Percentiles rank a stretch among this genome's conserved stretches.
Evolutionary conservation across 495 filamentous ascomycete genomes (phyloP).

Genomic region (Podospora sp.): DNA sequence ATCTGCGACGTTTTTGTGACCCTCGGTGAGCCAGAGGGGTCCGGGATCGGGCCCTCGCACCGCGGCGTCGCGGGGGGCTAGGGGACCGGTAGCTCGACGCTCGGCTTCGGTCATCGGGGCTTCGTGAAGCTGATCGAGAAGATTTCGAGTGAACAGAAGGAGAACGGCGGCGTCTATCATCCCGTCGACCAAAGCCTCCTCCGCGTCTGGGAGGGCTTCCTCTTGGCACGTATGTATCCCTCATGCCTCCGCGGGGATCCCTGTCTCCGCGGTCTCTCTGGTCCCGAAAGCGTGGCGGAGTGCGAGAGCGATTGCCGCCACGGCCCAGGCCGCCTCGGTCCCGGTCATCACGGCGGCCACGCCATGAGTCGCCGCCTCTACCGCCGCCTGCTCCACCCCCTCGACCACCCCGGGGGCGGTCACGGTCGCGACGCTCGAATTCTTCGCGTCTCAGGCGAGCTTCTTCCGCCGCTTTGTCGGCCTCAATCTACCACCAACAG

Average conservation of each 20-base stretch:
- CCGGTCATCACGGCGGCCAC: conserved; percentile 50
- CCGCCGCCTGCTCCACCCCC: conserved; percentile 51
- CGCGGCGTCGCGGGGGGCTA: conserved; percentile 39
- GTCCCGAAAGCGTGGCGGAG: conserved; percentile 58
- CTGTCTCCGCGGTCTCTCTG: conserved; percentile 28
- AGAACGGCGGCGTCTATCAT: conserved; percentile 39
- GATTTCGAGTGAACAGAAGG: conserved; percentile 29
- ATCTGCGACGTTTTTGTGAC: conserved; percentile 47
- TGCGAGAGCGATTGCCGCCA: conserved; percentile 57
- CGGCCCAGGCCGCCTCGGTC: conserved; percentile 50
- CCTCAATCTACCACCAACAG: conserved; percentile 63
- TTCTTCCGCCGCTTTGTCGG: conserved; percentile 79
- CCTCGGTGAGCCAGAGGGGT: conserved; percentile 44
- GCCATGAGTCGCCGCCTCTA: conserved; percentile 37
- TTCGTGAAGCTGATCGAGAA: conserved; percentile 42
- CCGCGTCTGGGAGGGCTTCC: conserved; percentile 30
- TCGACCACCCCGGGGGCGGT: conserved; percentile 59
- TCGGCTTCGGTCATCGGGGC: conserved; percentile 32
- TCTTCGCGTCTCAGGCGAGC: conserved; percentile 64
- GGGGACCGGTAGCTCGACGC: conserved; percentile 40
- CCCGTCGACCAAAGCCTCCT: conserved; percentile 25
- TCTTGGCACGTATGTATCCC: conserved; percentile 39
- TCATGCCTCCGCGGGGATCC: conserved; percentile 24
- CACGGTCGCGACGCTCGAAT: conserved; percentile 61
- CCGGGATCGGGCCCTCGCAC: conserved; percentile 43